Evolutionary conservation across 768 basidiomycete species (phyloP).

Genomic region (Lactarius hatsudake): DNA sequence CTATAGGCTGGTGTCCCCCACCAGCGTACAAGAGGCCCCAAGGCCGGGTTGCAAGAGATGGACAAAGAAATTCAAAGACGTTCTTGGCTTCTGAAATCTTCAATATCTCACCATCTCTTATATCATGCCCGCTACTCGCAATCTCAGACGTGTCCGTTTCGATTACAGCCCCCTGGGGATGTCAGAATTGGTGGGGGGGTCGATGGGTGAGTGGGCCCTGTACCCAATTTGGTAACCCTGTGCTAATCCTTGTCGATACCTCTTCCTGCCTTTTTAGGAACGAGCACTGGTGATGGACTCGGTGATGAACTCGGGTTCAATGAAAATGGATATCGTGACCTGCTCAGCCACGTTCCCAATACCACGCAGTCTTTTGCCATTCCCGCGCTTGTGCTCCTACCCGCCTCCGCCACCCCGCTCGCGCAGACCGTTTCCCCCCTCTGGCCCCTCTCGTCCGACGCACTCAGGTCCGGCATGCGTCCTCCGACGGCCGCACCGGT

Average conservation of each 20-base stretch:
- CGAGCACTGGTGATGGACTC: constrained; percentile 6
- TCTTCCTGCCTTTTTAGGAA: constrained; percentile 6
- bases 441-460: background rate
- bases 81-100: background rate
- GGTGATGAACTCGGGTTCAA: background rate
- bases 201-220: background rate
- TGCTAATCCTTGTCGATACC: constrained; percentile 12
- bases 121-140: constrained; percentile 16
- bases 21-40: constrained; percentile 1
- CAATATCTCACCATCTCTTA: constrained; percentile 1
- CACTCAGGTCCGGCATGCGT: background rate
- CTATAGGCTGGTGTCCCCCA: background rate
- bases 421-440: background rate
- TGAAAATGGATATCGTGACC: constrained; percentile 10
- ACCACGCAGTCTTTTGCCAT: constrained; percentile 10
- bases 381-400: background rate
- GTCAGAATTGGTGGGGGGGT: background rate
- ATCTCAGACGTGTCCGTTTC: background rate
- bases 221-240: constrained; percentile 3
- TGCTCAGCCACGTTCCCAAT: constrained; percentile 19
- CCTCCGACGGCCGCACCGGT: background rate
- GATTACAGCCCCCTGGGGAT: background rate
- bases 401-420: background rate
- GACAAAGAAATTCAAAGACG: background rate
- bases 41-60: constrained; percentile 1